phyloP scores from a whole-genome alignment of 2,329 filamentous ascomycete genomes.

The Volutella citrinella region DNA sequence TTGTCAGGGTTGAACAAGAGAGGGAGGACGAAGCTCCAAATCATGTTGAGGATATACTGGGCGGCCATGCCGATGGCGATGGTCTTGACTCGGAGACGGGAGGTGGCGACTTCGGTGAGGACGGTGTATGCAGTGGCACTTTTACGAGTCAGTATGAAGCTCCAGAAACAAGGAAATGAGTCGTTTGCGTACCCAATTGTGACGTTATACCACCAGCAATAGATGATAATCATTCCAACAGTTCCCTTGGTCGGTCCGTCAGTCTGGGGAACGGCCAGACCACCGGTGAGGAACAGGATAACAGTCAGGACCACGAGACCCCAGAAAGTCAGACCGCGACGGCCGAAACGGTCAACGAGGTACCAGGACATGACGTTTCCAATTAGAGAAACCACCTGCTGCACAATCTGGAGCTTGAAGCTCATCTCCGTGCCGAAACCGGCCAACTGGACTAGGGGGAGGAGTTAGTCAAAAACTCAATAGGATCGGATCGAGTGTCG shows the following conservation, averaged over 20 bases:
- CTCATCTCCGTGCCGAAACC: conserved; percentile 34
- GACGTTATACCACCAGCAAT: conserved; percentile 37
- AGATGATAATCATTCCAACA: conserved; percentile 36
- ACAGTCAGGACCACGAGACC: conserved; percentile 30
- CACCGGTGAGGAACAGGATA: conserved; percentile 36
- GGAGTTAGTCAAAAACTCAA: no score
- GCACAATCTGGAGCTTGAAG: conserved; percentile 38
- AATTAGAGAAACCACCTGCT: conserved; percentile 35
- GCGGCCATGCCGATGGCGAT: no score
- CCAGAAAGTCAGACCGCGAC: conserved; percentile 34
- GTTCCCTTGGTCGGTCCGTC: conserved; percentile 21
- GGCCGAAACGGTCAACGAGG: conserved; percentile 35
- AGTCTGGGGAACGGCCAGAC: conserved; percentile 26
- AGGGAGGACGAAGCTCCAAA: no score
- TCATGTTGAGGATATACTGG: no score
- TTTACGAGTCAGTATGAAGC: no score
- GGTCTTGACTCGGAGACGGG: conserved; percentile 37
- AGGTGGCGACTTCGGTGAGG: conserved; percentile 36
- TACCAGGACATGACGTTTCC: conserved; percentile 40
- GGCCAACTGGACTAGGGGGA: conserved; percentile 40
- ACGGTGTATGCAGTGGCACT: conserved; percentile 36
- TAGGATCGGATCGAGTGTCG: no score
- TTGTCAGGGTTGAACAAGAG: no score
- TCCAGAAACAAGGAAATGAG: no score
- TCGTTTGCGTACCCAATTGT: no score